phyloP scores from a whole-genome alignment of 768 basidiomycete genomes.

The Lentinula aciculospora region DNA sequence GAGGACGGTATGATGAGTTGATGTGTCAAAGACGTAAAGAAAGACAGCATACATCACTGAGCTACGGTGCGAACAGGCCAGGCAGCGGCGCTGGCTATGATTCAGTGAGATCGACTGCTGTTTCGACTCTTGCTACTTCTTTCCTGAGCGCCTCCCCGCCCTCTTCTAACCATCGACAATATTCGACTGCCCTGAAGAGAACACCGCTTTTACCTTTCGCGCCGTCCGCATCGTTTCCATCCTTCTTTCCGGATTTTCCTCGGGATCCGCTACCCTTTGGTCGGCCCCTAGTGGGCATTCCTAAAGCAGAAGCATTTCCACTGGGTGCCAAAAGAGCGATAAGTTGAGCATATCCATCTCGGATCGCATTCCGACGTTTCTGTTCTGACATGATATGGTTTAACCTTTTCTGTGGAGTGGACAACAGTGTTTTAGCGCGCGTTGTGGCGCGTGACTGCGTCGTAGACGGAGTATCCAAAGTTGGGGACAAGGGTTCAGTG shows the following conservation, averaged over 20 bases:
- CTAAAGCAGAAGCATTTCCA: constrained; percentile 59
- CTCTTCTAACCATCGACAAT: constrained; percentile 80
- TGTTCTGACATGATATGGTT: constrained; percentile 96
- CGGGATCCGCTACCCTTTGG: constrained; percentile 69
- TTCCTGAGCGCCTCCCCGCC: constrained; percentile 63
- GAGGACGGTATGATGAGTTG: not conserved
- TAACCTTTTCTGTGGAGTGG: constrained; percentile 80
- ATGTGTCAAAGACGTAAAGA: not conserved
- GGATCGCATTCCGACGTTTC: constrained; percentile 87
- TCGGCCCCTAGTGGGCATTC: constrained; percentile 71
- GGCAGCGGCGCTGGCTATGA: not conserved
- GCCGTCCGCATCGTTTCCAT: constrained; percentile 12
- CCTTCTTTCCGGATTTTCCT: constrained; percentile 9
- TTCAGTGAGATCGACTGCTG: constrained; percentile 12
- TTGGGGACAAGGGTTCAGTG: not conserved
- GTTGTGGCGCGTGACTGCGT: constrained; percentile 31
- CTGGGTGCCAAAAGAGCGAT: constrained; percentile 68
- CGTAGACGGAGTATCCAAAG: constrained; percentile 12
- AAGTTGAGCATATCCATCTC: constrained; percentile 83
- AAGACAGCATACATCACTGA: not conserved
- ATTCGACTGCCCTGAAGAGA: constrained; percentile 81
- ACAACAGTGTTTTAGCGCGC: constrained; percentile 57
- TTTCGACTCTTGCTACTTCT: constrained; percentile 66
- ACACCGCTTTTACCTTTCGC: constrained; percentile 85
- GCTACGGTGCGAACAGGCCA: not conserved